Evolutionary conservation across 805 yeast genomes (phyloP), one percentile per base, ranked within the genome.

Genomic region (Saccharomycopsis malanga): DNA sequence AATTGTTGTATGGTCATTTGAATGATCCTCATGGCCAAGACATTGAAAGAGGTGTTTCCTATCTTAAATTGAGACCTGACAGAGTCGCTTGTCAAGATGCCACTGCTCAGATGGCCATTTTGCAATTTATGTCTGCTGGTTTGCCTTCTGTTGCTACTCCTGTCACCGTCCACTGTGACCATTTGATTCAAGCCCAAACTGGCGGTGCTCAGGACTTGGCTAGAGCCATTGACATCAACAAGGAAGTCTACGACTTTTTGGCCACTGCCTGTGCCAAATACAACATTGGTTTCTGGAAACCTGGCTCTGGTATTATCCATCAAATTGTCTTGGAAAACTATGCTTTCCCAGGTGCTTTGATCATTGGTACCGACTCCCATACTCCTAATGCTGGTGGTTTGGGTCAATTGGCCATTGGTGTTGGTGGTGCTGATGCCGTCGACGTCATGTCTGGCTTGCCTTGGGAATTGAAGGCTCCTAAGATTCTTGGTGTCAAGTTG

Each of bases 1-100:
- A 93, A 70, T 80, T 88, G 58, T 73, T 93, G 53, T 93, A 93
- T 66, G 87, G 96, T 18, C 99, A 93, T 67, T 73, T 93, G 62
- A 86, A 81, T 49, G 73, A 87, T 58, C 96, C 96, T 32, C 95
- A 85, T 59, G 70, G 81, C n/a, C 75, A 87, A 54, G 76, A 62
- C 57, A 57, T 67, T 72, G 54, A 69, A 72, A 79, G 98, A 69
- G 99, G 98, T 57, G 72, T 81, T 42, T 79, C 89, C 45, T 93
- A 93, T 69, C 76, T 93, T 65, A 93, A 93, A 72, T 76, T 93
- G 59, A 79, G 85, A 64, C 98, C 98, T 21, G 98, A 93, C 64
- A 80, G 98, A 65, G 98, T 93, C 41, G 98, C 98, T 23, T 91
- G 94, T 95, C 98, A 93, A 73, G 98, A 93, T 73, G 98, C 98